phyloP scores from a whole-genome alignment of 371 early-diverging fungal species.

The Syncephalastrum sp. region DNA sequence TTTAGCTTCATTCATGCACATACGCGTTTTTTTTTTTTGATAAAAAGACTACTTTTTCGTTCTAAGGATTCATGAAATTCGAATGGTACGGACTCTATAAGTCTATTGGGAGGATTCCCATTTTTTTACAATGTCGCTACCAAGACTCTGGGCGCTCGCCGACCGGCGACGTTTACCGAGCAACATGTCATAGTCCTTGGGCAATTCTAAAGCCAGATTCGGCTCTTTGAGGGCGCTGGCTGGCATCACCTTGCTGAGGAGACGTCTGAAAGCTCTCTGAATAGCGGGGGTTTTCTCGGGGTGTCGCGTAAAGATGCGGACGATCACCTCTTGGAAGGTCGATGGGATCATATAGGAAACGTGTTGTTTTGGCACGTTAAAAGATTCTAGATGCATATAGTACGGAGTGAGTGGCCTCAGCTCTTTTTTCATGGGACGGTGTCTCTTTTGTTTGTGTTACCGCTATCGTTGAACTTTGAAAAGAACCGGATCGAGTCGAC shows the following conservation, averaged over 20 bases:
- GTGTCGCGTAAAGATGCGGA: constrained; percentile 69
- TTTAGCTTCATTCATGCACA: too few species aligned
- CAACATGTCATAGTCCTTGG: constrained; percentile 17
- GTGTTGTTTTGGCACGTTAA: constrained; percentile 66
- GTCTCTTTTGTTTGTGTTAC: constrained; percentile 16
- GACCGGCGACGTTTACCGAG: constrained; percentile 18
- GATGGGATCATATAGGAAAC: constrained; percentile 74
- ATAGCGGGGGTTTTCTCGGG: constrained; percentile 56
- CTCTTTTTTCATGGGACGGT: neutral
- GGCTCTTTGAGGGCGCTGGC: constrained; percentile 11
- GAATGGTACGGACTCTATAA: too few species aligned
- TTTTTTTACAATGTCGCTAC: constrained; percentile 19
- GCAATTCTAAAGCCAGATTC: constrained; percentile 18
- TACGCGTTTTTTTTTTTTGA: too few species aligned
- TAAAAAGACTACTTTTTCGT: too few species aligned
- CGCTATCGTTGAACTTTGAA: constrained; percentile 61
- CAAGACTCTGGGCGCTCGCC: constrained; percentile 7
- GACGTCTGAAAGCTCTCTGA: constrained; percentile 55
- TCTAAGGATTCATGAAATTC: too few species aligned
- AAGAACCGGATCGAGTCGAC: constrained; percentile 83
- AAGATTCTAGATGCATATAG: constrained; percentile 39
- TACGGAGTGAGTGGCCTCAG: neutral
- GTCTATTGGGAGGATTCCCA: constrained; percentile 2
- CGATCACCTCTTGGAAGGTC: constrained; percentile 67
- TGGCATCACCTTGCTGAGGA: constrained; percentile 16